Evolutionary conservation across 352 stramenopile genomes (phyloP).

Genomic region (Blastocystis sp.): DNA sequence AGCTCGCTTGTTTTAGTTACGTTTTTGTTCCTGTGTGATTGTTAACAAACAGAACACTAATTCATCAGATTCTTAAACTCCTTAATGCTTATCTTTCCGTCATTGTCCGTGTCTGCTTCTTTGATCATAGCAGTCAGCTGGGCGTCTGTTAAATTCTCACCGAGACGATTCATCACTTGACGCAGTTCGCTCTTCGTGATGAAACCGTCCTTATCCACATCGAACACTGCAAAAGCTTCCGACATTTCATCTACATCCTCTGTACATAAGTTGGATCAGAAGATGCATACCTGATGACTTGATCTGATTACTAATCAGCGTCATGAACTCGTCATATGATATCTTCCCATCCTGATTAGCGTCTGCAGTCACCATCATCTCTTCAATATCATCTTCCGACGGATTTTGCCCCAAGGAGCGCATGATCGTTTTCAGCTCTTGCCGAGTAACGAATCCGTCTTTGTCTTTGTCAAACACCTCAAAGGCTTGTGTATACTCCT

Average conservation of each 20-base stretch:
- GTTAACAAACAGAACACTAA: slow-evolving; percentile 5
- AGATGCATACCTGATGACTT: slow-evolving; percentile 43
- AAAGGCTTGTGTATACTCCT: slow-evolving; percentile 65
- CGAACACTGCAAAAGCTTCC: slow-evolving; percentile 63
- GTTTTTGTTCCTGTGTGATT: background rate
- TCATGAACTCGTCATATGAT: slow-evolving; percentile 65
- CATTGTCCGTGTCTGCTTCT: slow-evolving; percentile 35
- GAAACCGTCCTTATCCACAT: slow-evolving; percentile 62
- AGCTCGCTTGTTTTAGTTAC: slow-evolving; percentile 14
- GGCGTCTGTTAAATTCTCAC: slow-evolving; percentile 48
- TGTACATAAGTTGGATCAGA: background rate
- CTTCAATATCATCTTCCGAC: slow-evolving; percentile 64
- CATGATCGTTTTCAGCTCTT: slow-evolving; percentile 65
- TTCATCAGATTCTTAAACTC: slow-evolving; percentile 56
- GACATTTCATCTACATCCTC: slow-evolving; percentile 63
- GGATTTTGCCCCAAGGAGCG: slow-evolving; percentile 64
- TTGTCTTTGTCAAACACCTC: slow-evolving; percentile 65
- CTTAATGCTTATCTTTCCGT: slow-evolving; percentile 47
- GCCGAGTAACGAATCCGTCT: slow-evolving; percentile 63
- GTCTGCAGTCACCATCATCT: slow-evolving; percentile 65
- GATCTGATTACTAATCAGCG: slow-evolving; percentile 64
- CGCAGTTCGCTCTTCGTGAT: slow-evolving; percentile 57
- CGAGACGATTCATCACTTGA: slow-evolving; percentile 58
- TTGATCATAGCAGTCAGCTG: slow-evolving; percentile 55
- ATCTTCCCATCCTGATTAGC: slow-evolving; percentile 64